Conservation (phyloP, 108 stramenopile species). For the Fragilariopsis cylindrus region DNA sequence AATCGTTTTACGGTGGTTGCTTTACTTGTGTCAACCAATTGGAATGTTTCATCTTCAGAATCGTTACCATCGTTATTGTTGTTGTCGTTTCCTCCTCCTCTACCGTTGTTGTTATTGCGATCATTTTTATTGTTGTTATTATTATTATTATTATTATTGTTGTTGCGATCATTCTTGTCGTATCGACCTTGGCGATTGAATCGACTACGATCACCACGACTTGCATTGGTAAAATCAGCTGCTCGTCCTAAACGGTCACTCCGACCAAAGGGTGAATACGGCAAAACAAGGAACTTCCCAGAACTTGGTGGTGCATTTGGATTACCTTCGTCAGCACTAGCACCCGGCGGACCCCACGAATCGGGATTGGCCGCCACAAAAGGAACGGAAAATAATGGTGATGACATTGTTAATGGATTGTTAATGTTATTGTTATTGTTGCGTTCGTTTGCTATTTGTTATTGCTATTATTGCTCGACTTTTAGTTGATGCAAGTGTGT, state of each 20-base stretch:
- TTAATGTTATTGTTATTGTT: background rate
- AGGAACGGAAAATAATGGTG: conserved; percentile 66
- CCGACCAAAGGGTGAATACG: conserved; percentile 93
- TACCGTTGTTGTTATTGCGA: too few species aligned
- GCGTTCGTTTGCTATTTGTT: background rate
- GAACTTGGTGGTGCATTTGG: conserved; percentile 27
- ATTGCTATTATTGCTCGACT: background rate
- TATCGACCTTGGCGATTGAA: conserved; percentile 30
- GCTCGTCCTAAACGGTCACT: conserved; percentile 85
- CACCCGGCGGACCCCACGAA: conserved; percentile 80
- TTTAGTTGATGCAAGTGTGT: background rate
- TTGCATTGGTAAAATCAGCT: conserved; percentile 76
- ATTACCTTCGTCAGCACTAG: conserved; percentile 33
- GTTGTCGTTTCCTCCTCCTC: conserved; percentile 46
- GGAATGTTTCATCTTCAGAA: conserved; percentile 77
- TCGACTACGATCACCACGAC: conserved; percentile 30
- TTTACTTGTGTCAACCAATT: conserved; percentile 92
- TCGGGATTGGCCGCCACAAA: conserved; percentile 65
- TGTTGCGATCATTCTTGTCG: conserved; percentile 26
- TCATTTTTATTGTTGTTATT: too few species aligned
- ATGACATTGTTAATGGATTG: conserved; percentile 6
- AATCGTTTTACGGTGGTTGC: conserved; percentile 56
- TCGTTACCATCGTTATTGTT: conserved; percentile 75
- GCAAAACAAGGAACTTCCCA: conserved; percentile 76
- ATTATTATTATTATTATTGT: conserved; percentile 36